Evolutionary conservation across 208 protist species (phyloP).

Genomic region (Leishmania turanica): DNA sequence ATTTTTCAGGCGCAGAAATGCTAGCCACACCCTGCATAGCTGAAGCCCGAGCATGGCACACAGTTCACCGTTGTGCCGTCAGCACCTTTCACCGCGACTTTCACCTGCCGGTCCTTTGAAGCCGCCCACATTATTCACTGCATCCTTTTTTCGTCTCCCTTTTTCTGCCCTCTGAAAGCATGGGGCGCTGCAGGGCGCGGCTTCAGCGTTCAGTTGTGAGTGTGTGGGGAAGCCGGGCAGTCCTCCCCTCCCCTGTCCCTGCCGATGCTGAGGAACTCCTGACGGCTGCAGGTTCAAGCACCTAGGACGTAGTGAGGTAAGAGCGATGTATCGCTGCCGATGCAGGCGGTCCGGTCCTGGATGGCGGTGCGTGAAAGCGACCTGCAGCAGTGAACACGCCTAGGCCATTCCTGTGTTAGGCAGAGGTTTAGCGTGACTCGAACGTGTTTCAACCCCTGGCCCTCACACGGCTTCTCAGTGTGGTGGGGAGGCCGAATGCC

Average conservation of each 20-base stretch:
- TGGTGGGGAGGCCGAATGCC: background rate
- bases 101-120: no score
- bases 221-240: no score
- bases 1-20: no score
- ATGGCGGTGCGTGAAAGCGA: background rate
- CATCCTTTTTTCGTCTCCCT: no score
- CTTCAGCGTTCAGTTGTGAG: no score
- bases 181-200: no score
- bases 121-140: no score
- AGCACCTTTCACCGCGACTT: background rate
- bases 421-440: background rate
- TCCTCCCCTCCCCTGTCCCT: no score
- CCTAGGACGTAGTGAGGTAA: background rate
- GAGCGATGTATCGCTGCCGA: background rate
- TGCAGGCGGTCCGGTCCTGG: background rate
- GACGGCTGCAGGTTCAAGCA: background rate
- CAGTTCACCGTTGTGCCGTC: background rate
- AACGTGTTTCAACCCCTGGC: background rate
- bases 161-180: no score
- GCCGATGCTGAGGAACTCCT: no score
- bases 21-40: no score
- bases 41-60: background rate
- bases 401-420: background rate
- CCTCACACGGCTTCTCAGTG: background rate
- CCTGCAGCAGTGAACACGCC: background rate